phyloP scores from a whole-genome alignment of 345 rosid genomes.

The Moringa oleifera region DNA sequence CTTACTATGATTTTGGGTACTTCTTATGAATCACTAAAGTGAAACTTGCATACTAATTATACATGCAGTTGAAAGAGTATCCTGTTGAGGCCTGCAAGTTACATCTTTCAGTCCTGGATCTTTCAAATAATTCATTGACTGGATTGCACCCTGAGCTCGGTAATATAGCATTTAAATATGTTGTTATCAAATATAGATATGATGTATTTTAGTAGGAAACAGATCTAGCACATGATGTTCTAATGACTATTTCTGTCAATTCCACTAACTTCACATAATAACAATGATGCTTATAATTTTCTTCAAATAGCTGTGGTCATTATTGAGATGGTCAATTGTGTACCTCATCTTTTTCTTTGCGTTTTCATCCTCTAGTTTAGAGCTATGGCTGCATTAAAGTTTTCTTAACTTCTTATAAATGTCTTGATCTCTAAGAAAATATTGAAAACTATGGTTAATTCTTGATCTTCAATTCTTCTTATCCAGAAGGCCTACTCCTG shows the following conservation, averaged over 20 bases:
- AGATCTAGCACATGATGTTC: neutral
- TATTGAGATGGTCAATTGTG: neutral
- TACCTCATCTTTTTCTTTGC: neutral
- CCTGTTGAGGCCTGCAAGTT: slow-evolving; percentile 76
- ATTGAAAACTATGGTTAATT: no score
- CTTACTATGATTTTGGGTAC: neutral
- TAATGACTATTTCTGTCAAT: neutral
- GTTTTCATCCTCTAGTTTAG: no score
- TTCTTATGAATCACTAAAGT: neutral
- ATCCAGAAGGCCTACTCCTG: no score
- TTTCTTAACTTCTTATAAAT: neutral
- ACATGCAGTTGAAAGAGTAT: slow-evolving; percentile 77
- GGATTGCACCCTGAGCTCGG: slow-evolving; percentile 90
- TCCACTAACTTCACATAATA: no score
- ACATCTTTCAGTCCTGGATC: slow-evolving; percentile 71
- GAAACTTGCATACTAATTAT: slow-evolving; percentile 14
- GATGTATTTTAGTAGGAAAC: neutral
- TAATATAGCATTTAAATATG: slow-evolving; percentile 21
- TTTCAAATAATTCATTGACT: slow-evolving; percentile 84
- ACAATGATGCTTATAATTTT: neutral
- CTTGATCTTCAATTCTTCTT: no score
- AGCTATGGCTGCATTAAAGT: neutral
- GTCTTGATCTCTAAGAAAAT: no score
- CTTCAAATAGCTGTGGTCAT: neutral
- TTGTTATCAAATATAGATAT: slow-evolving; percentile 10